Conservation (phyloP, 306 rosid genomes). For the Vicia sativa region DNA sequence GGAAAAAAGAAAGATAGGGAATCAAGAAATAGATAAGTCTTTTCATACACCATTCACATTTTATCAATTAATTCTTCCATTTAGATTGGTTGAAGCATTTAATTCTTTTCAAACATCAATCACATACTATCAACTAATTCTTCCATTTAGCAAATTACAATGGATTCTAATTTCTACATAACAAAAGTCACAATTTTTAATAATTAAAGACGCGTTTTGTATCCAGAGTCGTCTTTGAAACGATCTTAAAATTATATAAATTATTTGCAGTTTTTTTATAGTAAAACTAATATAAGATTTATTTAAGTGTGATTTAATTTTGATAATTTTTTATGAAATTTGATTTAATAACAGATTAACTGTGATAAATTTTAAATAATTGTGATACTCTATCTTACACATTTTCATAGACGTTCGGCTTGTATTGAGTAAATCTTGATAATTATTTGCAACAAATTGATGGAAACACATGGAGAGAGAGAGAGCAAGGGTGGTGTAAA, state of each 20-base stretch:
- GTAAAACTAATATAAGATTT: no score
- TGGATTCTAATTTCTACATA: slow-evolving; percentile 32
- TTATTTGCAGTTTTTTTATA: no score
- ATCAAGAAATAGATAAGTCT: slow-evolving; percentile 28
- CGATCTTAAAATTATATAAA: no score
- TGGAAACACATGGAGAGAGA: slow-evolving; percentile 31
- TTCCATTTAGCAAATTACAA: slow-evolving; percentile 21
- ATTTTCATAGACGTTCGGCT: no score
- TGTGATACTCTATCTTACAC: no score
- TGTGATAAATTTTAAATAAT: no score
- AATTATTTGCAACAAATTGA: neutral
- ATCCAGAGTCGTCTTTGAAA: no score
- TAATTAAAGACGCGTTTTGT: slow-evolving; percentile 39
- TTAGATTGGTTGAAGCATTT: slow-evolving; percentile 29
- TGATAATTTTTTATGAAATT: no score
- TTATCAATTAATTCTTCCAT: slow-evolving; percentile 1
- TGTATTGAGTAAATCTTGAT: no score
- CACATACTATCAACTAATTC: slow-evolving; percentile 6
- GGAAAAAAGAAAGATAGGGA: slow-evolving; percentile 32
- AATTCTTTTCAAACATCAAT: slow-evolving; percentile 34
- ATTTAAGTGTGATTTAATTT: no score
- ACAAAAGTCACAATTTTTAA: slow-evolving; percentile 13
- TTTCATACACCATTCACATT: slow-evolving; percentile 27
- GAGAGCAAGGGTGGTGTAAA: neutral
- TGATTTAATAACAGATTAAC: no score